phyloP scores from a whole-genome alignment of 1,284 basidiomycete genomes.

The Exobasidium rhododendri region DNA sequence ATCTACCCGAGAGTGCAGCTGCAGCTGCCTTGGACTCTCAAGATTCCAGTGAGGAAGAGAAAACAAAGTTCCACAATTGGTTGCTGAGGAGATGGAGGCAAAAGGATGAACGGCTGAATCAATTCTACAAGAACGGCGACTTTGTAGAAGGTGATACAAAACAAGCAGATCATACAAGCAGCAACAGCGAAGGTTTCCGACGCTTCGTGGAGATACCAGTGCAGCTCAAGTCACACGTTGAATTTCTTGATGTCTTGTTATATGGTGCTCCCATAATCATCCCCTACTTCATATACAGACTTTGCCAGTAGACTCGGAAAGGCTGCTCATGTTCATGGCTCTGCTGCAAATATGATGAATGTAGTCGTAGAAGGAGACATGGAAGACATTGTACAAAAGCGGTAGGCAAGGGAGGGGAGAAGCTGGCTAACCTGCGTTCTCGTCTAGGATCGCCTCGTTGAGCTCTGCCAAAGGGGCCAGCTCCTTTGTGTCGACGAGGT shows the following conservation, averaged over 20 bases:
- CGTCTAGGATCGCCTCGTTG: slow-evolving; percentile 81
- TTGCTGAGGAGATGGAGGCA: slow-evolving; percentile 73
- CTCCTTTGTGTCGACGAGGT: slow-evolving; percentile 95
- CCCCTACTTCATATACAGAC: slow-evolving; percentile 3
- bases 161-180: slow-evolving; percentile 3
- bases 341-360: too few species aligned
- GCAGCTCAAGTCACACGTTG: slow-evolving; percentile 26
- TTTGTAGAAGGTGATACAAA: slow-evolving; percentile 35
- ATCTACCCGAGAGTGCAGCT: slow-evolving; percentile 11
- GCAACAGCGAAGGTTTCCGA: slow-evolving; percentile 8
- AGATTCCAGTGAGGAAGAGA: slow-evolving; percentile 69
- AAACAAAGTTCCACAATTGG: slow-evolving; percentile 76
- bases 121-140: slow-evolving; percentile 59
- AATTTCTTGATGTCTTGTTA: slow-evolving; percentile 31
- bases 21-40: slow-evolving; percentile 1
- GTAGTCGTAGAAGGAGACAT: too few species aligned
- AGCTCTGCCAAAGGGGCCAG: slow-evolving; percentile 91
- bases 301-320: neutral
- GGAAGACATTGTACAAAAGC: too few species aligned
- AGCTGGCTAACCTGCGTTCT: slow-evolving; percentile 15
- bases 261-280: slow-evolving; percentile 26
- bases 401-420: neutral
- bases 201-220: slow-evolving; percentile 33
- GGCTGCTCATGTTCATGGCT: too few species aligned
- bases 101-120: slow-evolving; percentile 74